Base-by-base conservation (phyloP, 2,329 filamentous ascomycete genomes). In the Setomelanomma holmii region DNA sequence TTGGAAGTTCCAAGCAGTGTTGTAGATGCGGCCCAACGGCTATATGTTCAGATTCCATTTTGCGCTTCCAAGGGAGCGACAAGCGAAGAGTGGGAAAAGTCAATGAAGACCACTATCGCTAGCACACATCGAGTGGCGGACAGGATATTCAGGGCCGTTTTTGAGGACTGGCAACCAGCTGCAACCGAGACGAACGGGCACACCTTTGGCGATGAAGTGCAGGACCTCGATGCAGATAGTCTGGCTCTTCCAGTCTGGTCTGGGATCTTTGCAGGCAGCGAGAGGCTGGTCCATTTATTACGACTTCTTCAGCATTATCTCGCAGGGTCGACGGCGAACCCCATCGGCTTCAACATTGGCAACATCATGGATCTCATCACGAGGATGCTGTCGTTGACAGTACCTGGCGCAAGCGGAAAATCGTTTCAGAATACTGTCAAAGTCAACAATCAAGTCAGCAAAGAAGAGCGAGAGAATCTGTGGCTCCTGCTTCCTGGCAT, bases 391-490 rank as follows among this genome's bases (percentile, higher is more conserved):
- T 85, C 88, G 16, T 81, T 96, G 39, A 72, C 82, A 70, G 58
- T 85, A 73, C 72, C 84, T 60, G 49, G 80, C 64, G 61, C 75
- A 42, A 59, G 80, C 67, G 68, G 77, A 54, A 79, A 78, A 1
- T 75, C 51, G 12, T 65, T 63, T 33, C 67, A 64, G 11, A 67
- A 58, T 23, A 51, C 48, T 8, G 47, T 85, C n/a, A 84, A 87
- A 54, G 80, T 87, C 53, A 93, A 92, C 62, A 80, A 86, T 6
- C 88, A 90, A 56, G 85, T 95, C 56, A 83, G 86, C 24, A 54
- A 89, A 55, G 90, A 96, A 43, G 93, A 97, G 74, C 88, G 88
- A 55, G 91, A 96, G 46, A 85, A 87, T 39, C 80, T 97, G 3
- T 93, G 89, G 84, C 78, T 83, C 40, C 79, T 85, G 16, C 80